Evolutionary conservation across 176 grass and related monocot species (phyloP), one percentile per base, ranked within the genome.

Genomic region (Zoysia pacifica): DNA sequence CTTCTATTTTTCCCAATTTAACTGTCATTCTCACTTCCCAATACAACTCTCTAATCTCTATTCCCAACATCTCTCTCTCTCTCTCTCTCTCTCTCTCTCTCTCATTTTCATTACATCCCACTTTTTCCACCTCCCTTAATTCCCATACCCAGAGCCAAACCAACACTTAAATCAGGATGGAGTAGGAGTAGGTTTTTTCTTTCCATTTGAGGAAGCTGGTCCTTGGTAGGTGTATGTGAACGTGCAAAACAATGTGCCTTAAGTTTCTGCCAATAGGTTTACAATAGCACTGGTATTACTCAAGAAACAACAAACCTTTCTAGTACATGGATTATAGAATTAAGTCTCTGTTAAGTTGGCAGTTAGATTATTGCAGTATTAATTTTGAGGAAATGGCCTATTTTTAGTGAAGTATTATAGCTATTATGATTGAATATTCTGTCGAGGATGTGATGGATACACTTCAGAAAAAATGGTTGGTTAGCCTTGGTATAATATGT

Each of bases 381-480:
- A 35, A 38, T 47, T 70, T 19, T n/a, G 1, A 77, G 51, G 51
- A 63, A 77, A 28, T 19, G 58, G 75, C 11, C 19, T 53, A 5
- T 70, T 72, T 14, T 13, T 10, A 48, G 11, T 39, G 59, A 56
- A 77, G 28, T 77, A 77, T 48, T 77, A 12, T 15, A 16, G 53
- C 54, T 87, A 43, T 70, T 48, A 15, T 48, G 53, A 37, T 28
- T 28, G 28, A 28, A 28, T 28, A 28, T 28, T 28, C 28, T 28
- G 28, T 28, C 28, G 28, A 28, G 59, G 62, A 37, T 52, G 49
- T 37, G 50, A 78, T 49, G 13, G 18, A 12, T 42, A 58, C 60
- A 67, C 80, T 78, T 73, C 20, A 11, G 37, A 56, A 59, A 20
- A 78, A 77, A 80, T 64, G 11, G 28, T 28, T 28, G 28, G 28